These are phyloP conservation scores for Trichoderma simmonsii DNA, from an alignment of 2,329 filamentous ascomycete genomes.

Conservation along the genomic window DNA sequence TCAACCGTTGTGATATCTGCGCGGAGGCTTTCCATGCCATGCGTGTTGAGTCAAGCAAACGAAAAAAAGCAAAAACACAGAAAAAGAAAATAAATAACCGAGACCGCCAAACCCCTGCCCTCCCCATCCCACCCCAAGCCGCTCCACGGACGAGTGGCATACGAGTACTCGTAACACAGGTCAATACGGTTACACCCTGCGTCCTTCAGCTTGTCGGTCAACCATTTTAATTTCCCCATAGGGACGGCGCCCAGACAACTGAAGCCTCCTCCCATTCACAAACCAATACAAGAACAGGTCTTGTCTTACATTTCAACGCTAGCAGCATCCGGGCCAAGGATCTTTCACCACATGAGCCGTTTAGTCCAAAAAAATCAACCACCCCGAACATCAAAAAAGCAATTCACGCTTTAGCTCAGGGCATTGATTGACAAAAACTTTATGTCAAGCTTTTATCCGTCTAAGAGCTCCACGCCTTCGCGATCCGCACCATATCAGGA, in stretches of 20 bases:
- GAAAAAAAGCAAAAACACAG: background rate
- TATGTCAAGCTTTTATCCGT: background rate
- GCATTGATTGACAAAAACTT: background rate
- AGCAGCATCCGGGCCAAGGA: background rate
- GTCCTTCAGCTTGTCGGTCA: background rate
- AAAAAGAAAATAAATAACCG: background rate
- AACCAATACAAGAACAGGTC: background rate
- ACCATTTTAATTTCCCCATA: background rate
- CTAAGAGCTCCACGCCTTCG: background rate
- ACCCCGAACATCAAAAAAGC: background rate
- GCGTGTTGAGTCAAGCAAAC: background rate
- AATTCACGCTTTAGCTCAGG: background rate
- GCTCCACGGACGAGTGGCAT: background rate
- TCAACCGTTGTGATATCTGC: background rate
- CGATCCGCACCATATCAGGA: background rate
- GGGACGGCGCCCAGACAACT: background rate
- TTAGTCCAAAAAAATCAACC: background rate
- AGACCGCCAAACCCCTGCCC: background rate
- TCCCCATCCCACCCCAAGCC: background rate
- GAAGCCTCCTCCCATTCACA: background rate
- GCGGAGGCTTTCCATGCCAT: background rate
- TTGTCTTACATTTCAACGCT: background rate
- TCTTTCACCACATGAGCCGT: background rate
- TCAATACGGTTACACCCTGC: background rate
- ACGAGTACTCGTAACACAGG: background rate